These are phyloP conservation scores for Asterochloris erici DNA, from an alignment of 139 green algal species.

Conservation along the genomic window DNA sequence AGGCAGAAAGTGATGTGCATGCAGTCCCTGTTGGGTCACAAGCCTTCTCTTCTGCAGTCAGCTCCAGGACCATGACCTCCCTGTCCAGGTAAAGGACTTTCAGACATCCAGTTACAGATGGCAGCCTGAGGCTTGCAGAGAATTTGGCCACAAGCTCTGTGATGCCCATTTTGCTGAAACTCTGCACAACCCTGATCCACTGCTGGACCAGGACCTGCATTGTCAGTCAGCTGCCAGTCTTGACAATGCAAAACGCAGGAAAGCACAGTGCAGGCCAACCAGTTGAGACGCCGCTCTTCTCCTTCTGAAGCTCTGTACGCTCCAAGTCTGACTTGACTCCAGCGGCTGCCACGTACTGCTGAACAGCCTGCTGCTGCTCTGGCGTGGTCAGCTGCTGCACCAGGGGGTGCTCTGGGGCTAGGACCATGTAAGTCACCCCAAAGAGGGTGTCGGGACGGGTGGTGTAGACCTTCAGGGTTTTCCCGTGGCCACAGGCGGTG, in stretches of 20 bases:
- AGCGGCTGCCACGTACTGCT: conserved; percentile 76
- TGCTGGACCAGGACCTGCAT: too few relatives aligned
- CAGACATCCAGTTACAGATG: too few relatives aligned
- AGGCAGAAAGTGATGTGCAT: too few relatives aligned
- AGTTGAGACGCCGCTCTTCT: conserved; percentile 92
- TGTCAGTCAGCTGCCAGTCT: too few relatives aligned
- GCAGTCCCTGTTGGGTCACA: too few relatives aligned
- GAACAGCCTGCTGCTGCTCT: conserved; percentile 44
- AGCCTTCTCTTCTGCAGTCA: too few relatives aligned
- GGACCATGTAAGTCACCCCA: conserved; percentile 93
- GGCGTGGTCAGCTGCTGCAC: conserved; percentile 38
- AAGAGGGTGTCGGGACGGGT: conserved; percentile 96
- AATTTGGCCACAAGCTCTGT: neutral
- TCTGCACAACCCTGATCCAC: too few relatives aligned
- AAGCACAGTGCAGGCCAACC: conserved; percentile 38
- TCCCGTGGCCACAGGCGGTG: neutral
- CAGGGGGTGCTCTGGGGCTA: conserved; percentile 95
- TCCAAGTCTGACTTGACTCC: conserved; percentile 88
- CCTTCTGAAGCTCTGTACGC: conserved; percentile 88
- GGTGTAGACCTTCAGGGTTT: conserved; percentile 77
- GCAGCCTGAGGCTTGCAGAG: too few relatives aligned
- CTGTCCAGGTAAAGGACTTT: too few relatives aligned
- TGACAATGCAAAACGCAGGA: too few relatives aligned
- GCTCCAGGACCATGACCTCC: too few relatives aligned
- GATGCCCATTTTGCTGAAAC: neutral